phyloP scores from a whole-genome alignment of 108 stramenopile genomes.

The Pseudonitzschia pungens region DNA sequence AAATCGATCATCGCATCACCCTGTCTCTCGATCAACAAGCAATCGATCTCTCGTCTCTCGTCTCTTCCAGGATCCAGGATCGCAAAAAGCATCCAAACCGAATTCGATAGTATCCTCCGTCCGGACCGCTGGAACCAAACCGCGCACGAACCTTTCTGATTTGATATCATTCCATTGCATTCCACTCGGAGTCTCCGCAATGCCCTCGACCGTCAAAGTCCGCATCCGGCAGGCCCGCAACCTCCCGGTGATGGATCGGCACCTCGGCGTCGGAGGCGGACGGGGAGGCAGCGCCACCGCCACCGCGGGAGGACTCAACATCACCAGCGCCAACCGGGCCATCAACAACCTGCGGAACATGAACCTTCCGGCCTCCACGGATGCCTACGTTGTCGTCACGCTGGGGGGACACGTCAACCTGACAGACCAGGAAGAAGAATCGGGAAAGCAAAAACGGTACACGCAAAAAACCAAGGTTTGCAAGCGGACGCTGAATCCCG shows the following conservation, averaged over 20 bases:
- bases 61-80: too few relatives aligned
- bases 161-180: too few relatives aligned
- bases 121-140: too few relatives aligned
- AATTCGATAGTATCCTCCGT: too few relatives aligned
- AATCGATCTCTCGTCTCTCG: too few relatives aligned
- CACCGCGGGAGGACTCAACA: too few relatives aligned
- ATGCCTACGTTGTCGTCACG: conserved; percentile 72
- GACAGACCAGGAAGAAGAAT: conserved; percentile 60
- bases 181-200: too few relatives aligned
- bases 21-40: too few relatives aligned
- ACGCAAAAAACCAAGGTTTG: conserved; percentile 79
- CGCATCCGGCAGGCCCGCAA: conserved; percentile 89
- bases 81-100: too few relatives aligned
- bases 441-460: conserved; percentile 75
- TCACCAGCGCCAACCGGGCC: neutral
- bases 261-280: conserved; percentile 3
- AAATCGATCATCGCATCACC: too few relatives aligned
- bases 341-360: conserved; percentile 3
- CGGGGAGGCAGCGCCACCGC: conserved; percentile 4
- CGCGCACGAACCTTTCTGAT: too few relatives aligned
- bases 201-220: conserved; percentile 92
- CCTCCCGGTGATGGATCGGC: conserved; percentile 75
- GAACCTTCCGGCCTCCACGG: conserved; percentile 23
- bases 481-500: conserved; percentile 74
- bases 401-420: conserved; percentile 69